phyloP scores from a whole-genome alignment of 73 alveolate genomes.

The Paramecium sexaurelia region DNA sequence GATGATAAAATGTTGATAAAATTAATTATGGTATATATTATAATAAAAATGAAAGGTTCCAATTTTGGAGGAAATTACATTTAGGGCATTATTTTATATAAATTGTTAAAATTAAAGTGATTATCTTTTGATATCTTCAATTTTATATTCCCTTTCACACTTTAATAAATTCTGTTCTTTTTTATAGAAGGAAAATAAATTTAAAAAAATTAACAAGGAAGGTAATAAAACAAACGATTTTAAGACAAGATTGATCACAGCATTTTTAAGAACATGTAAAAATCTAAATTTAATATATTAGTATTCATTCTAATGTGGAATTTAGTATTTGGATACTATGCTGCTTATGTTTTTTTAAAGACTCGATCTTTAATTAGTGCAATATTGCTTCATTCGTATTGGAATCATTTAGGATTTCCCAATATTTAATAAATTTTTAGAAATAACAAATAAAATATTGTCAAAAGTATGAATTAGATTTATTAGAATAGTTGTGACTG shows the following conservation, averaged over 20 bases:
- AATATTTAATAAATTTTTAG: neutral
- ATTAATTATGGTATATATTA: neutral
- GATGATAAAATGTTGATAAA: neutral
- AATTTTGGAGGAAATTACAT: slow-evolving; percentile 5
- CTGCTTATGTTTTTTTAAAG: neutral
- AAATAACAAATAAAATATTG: neutral
- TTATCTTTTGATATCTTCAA: neutral
- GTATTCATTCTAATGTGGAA: neutral
- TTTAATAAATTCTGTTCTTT: neutral
- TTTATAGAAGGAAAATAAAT: neutral
- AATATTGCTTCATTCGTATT: neutral
- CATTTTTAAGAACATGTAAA: neutral
- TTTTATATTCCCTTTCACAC: neutral
- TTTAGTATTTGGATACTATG: neutral
- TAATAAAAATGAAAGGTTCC: neutral
- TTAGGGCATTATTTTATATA: neutral
- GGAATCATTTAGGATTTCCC: slow-evolving; percentile 2
- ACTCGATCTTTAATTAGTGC: neutral
- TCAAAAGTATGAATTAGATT: neutral
- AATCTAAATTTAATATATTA: neutral
- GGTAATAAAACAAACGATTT: neutral
- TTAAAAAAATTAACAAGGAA: neutral
- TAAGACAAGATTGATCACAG: neutral
- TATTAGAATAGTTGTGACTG: neutral
- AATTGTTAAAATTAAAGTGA: too few relatives aligned